Evolutionary conservation across 208 protist genomes (phyloP), one percentile per base, ranked within the genome.

Genomic region (Trypanosoma theileri): DNA sequence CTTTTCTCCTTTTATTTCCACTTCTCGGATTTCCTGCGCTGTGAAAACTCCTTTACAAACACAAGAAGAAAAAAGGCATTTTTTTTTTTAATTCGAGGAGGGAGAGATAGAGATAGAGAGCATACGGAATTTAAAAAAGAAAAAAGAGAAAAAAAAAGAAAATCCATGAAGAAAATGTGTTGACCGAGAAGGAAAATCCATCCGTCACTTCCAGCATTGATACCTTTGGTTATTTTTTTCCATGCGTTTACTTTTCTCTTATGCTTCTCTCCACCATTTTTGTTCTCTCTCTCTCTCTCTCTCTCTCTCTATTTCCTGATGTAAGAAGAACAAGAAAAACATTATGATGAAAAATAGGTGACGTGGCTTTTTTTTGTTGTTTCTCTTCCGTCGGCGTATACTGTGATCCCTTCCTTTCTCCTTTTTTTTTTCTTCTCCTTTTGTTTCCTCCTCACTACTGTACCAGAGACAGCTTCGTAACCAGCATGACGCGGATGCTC

Each of bases 401-500:
- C 1, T 6, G 28, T 35, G 28, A 35, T 17, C 9, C 44, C 11
- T 48, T 48, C 11, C 2, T 61, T 26, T 61, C 19, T 60, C 28
- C 17, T 28, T 61, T 7, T 12, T 26, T 26, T 16, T 22, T 14
- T 26, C 21, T 44, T 45, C 41, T 9, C 21, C 21, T 16, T 26
- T 45, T 50, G 13, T 61, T 28, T 61, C n/a, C 21, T 21, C 4
- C 16, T 41, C 16, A 4, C 71, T 73, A 92, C 51, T 68, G 77
- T 24, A 96, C 35, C 6, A 92, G 64, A n/a, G 69, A 71, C n/a
- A 94, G 74, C 57, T 92, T 91, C 4, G 91, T 94, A 21, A 94
- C 86, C 26, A 96, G 75, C 74, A 96, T 80, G 31, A 96, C 75
- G n/a, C 91, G 79, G 42, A 96, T 62, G 60, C 81, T 88, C 63